Base-by-base conservation (phyloP, 2,329 filamentous ascomycete genomes). In the Bisporella sp. region DNA sequence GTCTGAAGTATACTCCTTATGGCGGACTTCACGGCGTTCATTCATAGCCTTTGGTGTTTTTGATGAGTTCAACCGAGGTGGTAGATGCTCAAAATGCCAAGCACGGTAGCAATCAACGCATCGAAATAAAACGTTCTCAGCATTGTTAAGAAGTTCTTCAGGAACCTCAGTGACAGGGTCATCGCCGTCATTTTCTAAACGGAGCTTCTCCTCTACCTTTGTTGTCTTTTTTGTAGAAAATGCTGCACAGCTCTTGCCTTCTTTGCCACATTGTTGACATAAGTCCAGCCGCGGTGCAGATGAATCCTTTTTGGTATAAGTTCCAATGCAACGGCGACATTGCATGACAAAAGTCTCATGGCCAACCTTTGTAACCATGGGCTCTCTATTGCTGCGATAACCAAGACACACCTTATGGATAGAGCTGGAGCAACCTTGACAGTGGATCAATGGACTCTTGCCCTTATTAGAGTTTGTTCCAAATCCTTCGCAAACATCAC, bases 391-490 rank as follows among this genome's bases (percentile, higher is more conserved):
- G 47, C 77, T 79, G 46, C 93, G 81, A 45, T 76, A 73, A 1
- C 92, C 90, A 31, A 99, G 74, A 63, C 93, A 99, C 40, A 71
- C 71, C 66, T 87, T 89, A 68, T 99, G 93, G 59, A 89, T 96
- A 0, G 87, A 77, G 45, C 84, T 74, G 2, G 85, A 89, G 65
- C 93, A 99, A 31, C 93, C 93, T 69, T 99, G 95, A 59, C 93
- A 99, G 62, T 85, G 84, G 33, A 99, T 77, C 29, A 99, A 72
- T 39, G 79, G 73, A 1, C 64, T 65, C 33, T 43, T 53, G 9
- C 88, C 89, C 62, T 83, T 85, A 51, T 73, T 76, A 1, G 70
- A 66, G 28, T 75, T 71, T 45, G 77, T 71, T 6, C 77, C 76
- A 12, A 66, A 69, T n/a, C 71, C 68, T 45, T 69, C 71, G 63